Conservation (phyloP, 129 eudicot species). For the Glebionis coronaria region DNA sequence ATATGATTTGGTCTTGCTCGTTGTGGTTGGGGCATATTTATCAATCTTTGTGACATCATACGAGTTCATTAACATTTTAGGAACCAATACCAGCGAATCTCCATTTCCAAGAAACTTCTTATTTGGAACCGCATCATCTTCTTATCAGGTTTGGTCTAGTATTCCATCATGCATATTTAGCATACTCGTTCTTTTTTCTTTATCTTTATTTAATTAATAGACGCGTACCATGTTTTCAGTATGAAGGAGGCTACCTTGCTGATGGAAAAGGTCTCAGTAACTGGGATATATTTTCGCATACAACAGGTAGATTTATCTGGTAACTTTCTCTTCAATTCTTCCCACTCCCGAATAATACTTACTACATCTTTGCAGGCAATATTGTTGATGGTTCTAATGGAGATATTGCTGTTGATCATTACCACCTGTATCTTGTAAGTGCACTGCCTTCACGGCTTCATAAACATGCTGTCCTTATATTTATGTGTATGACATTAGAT, state of each 20-base stretch:
- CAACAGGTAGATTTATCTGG: slow-evolving; percentile 38
- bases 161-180: slow-evolving; percentile 28
- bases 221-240: no score
- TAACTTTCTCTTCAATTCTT: background rate
- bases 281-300: slow-evolving; percentile 77
- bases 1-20: background rate
- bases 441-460: background rate
- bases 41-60: slow-evolving; percentile 11
- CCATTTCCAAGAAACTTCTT: slow-evolving; percentile 57
- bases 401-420: slow-evolving; percentile 68
- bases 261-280: slow-evolving; percentile 84
- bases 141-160: slow-evolving; percentile 58
- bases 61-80: background rate
- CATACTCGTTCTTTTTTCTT: slow-evolving; percentile 27
- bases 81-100: slow-evolving; percentile 20
- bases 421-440: slow-evolving; percentile 61
- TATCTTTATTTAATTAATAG: background rate
- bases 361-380: slow-evolving; percentile 36
- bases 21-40: slow-evolving; percentile 2
- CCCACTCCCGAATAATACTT: background rate
- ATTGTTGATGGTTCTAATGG: slow-evolving; percentile 73
- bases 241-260: slow-evolving; percentile 59
- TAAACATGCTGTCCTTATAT: no score
- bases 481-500: no score
- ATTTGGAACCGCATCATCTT: slow-evolving; percentile 87